Percentiles rank a stretch among this genome's conserved stretches.
These are phyloP conservation scores for Argentina anserina DNA, from an alignment of 306 rosid genomes.

Conservation along the genomic window DNA sequence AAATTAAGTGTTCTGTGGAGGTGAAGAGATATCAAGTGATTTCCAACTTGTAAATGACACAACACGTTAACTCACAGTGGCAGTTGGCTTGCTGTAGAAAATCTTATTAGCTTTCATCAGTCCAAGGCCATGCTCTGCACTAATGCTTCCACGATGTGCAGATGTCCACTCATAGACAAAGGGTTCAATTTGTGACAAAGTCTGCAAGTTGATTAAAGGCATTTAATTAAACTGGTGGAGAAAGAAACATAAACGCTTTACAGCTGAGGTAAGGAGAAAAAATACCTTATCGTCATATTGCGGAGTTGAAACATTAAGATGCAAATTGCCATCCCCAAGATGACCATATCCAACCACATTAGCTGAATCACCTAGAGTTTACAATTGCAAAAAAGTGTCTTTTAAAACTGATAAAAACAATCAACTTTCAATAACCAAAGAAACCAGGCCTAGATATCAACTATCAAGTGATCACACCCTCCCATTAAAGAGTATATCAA, in stretches of 20 bases:
- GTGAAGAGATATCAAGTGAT: background rate
- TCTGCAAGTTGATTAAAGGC: slow-evolving; percentile 39
- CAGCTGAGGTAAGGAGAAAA: slow-evolving; percentile 10
- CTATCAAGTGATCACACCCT: background rate
- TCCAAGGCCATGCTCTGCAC: slow-evolving; percentile 95
- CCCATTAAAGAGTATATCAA: background rate
- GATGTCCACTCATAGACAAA: slow-evolving; percentile 97
- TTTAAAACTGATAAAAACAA: background rate
- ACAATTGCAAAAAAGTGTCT: background rate
- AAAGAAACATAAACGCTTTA: slow-evolving; percentile 1
- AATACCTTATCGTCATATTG: slow-evolving; percentile 67
- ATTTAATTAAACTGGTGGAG: background rate
- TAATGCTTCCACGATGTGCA: slow-evolving; percentile 74
- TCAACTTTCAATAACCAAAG: background rate
- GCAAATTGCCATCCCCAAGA: slow-evolving; percentile 94
- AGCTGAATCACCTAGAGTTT: slow-evolving; percentile 52
- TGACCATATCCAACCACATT: slow-evolving; percentile 82
- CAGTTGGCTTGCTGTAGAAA: slow-evolving; percentile 69
- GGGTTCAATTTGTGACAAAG: slow-evolving; percentile 78
- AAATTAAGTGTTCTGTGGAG: slow-evolving; percentile 4
- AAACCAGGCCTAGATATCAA: background rate
- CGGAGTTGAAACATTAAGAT: slow-evolving; percentile 77
- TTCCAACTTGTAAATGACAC: background rate
- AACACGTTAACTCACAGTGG: slow-evolving; percentile 49
- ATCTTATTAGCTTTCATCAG: slow-evolving; percentile 87